phyloP scores from a whole-genome alignment of 495 filamentous ascomycete genomes.

The Lepraria neglecta region DNA sequence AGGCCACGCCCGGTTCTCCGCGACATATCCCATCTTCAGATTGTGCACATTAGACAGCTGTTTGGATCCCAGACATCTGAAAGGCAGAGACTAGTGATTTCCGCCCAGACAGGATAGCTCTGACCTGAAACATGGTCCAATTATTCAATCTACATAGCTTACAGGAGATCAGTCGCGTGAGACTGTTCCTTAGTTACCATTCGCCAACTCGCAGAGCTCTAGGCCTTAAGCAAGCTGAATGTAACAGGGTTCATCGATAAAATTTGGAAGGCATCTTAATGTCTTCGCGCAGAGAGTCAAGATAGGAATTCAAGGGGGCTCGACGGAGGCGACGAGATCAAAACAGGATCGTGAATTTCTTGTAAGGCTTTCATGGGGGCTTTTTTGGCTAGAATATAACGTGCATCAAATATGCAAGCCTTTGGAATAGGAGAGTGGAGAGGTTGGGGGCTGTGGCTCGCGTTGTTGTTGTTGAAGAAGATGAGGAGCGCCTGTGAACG shows the following conservation, averaged over 20 bases:
- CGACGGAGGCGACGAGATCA: background rate
- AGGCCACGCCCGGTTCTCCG: background rate
- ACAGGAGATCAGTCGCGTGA: background rate
- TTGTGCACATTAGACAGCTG: conserved; percentile 4
- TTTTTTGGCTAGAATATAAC: background rate
- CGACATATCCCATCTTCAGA: background rate
- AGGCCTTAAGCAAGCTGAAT: background rate
- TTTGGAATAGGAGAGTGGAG: too few relatives aligned
- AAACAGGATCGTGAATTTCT: background rate
- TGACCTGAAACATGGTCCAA: conserved; percentile 4
- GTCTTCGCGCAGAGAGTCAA: background rate
- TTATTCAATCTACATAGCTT: background rate
- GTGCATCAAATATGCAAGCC: background rate
- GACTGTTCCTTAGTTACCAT: background rate
- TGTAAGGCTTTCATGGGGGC: background rate
- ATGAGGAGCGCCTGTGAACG: too few relatives aligned
- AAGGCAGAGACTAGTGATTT: background rate
- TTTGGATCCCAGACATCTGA: background rate
- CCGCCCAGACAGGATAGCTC: background rate
- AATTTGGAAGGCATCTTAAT: background rate
- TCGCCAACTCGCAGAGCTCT: background rate
- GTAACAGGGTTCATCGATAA: background rate
- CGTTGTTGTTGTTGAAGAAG: too few relatives aligned
- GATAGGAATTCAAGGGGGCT: too few relatives aligned
- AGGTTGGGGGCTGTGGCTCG: background rate